A percentile compares a stretch with the other conserved stretches of the same genome.
Conservation (phyloP, 2,329 filamentous ascomycete species). For the Fusarium zealandicum region DNA sequence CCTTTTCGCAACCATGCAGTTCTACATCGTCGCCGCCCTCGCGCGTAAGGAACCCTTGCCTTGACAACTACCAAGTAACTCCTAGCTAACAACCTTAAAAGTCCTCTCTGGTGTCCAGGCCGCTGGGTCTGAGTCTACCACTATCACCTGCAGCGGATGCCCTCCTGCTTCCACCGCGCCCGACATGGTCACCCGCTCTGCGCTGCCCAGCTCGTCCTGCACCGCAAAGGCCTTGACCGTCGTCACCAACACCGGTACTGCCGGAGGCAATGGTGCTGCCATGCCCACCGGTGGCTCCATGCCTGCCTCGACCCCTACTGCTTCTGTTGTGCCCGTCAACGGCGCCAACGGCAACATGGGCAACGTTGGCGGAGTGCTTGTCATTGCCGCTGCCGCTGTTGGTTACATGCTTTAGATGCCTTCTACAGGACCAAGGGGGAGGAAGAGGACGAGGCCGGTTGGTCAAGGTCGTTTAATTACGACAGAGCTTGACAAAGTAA, state of each 20-base stretch:
- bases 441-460: neutral
- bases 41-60: slow-evolving; percentile 11
- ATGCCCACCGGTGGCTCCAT: slow-evolving; percentile 17
- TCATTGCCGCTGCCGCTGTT: neutral
- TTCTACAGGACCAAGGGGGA: accelerated
- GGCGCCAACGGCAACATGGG: slow-evolving; percentile 19
- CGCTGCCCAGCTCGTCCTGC: slow-evolving; percentile 22
- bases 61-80: accelerated
- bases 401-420: slow-evolving; percentile 14
- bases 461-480: neutral
- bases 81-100: neutral
- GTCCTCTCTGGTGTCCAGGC: slow-evolving; percentile 24
- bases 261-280: neutral
- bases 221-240: slow-evolving; percentile 15
- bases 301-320: slow-evolving; percentile 10
- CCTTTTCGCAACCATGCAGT: slow-evolving; percentile 25
- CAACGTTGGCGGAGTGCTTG: slow-evolving; percentile 4
- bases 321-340: slow-evolving; percentile 8
- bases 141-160: slow-evolving; percentile 22
- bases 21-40: slow-evolving; percentile 10
- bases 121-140: slow-evolving; percentile 25
- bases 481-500: neutral
- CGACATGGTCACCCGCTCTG: slow-evolving; percentile 29
- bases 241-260: slow-evolving; percentile 3
- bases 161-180: slow-evolving; percentile 7